Evolutionary conservation across 176 grass and related monocot genomes (phyloP).

Genomic region (Phragmites australis): DNA sequence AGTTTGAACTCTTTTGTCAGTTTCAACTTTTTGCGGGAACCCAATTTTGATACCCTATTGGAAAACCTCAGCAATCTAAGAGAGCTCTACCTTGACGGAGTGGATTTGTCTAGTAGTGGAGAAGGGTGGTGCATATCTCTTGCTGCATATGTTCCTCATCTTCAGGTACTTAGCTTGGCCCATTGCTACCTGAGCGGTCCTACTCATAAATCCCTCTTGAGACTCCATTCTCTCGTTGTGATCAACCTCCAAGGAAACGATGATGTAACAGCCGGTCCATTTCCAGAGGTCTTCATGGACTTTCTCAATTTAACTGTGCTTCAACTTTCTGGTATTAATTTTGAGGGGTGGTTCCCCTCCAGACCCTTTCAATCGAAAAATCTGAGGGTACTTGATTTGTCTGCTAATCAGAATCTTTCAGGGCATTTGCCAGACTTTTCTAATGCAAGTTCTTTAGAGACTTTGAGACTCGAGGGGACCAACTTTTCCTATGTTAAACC

Average conservation of each 20-base stretch:
- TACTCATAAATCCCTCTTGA: not conserved
- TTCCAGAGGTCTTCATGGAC: constrained; percentile 20
- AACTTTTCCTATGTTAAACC: not conserved
- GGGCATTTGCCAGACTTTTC: not conserved
- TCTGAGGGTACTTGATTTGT: constrained; percentile 35
- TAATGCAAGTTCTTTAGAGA: constrained; percentile 5
- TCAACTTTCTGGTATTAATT: not conserved
- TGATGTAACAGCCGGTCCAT: not conserved
- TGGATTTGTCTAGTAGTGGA: not conserved
- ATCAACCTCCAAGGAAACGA: not conserved
- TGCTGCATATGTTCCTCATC: not conserved
- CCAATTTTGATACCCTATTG: not conserved
- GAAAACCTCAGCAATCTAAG: constrained; percentile 3
- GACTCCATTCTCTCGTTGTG: not conserved
- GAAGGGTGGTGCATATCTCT: not conserved
- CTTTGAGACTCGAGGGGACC: constrained; percentile 1
- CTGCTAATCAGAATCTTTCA: not conserved
- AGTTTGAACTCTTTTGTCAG: no score
- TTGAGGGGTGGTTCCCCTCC: not conserved
- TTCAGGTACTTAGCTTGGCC: not conserved
- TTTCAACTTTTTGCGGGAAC: not conserved
- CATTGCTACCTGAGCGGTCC: not conserved
- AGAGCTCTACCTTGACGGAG: not conserved
- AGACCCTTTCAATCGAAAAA: not conserved
- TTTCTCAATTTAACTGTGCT: constrained; percentile 17